Evolutionary conservation across 495 filamentous ascomycete species (phyloP), one percentile per base, ranked within the genome.

Genomic region (Articulospora tetracladia): DNA sequence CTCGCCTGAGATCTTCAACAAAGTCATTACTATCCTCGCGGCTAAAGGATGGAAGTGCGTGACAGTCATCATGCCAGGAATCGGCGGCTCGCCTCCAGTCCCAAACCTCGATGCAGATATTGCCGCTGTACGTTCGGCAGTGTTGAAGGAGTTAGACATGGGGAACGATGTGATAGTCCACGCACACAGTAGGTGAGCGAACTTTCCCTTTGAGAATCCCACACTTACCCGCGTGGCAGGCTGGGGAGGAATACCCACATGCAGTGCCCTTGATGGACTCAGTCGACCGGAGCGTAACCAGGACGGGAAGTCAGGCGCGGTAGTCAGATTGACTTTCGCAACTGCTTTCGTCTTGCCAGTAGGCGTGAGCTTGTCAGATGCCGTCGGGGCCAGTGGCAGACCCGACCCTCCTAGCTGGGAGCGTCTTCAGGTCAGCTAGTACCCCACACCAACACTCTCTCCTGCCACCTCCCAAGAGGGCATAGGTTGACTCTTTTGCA

Each of bases 11-110:
- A 73, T 66, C 55, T 76, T 66, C 53, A 34, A 62, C 36, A 50
- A 57, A 41, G 64, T 76, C 1, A 66, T 69, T 28, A 23, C 63
- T 13, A 39, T 64, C 10, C 69, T 79, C 12, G 25, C 60, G 53
- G 30, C 47, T 4, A 49, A 50, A 20, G 67, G 69, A 46, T 76
- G 75, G 63, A 55, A 65, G 30, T 69, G 69, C 47, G 32, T 69
- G 15, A 47, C 65, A 1, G 58, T 69, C 3, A 25, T 62, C 12
- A 41, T 75, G 15, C 73, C 73, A 24, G 68, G 69, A 22, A 44
- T 61, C 20, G 58, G 54, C 7, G 26, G 26, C 1, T 12, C 15
- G 15, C 58, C 58, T 23, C 36, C 61, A 11, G 51, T 59, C 0
- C 32, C 30, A 17, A 39, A 36, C 8, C 44, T 67, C 3, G 55